phyloP scores from a whole-genome alignment of 306 rosid genomes.

The Cucumis melo region DNA sequence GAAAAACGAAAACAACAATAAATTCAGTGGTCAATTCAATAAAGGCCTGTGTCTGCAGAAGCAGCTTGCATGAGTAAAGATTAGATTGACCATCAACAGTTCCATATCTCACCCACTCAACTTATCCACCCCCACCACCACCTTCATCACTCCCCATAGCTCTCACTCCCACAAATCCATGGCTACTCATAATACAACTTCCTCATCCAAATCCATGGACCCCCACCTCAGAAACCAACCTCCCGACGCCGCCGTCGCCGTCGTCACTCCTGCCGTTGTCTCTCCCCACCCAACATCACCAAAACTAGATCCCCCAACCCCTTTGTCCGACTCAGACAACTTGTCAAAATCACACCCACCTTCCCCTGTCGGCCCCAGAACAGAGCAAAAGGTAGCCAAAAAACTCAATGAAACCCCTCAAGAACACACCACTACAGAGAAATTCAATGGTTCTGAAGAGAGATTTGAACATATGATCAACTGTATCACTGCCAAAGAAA shows the following conservation, averaged over 20 bases:
- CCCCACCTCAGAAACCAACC: slow-evolving; percentile 17
- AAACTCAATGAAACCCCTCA: slow-evolving; percentile 6
- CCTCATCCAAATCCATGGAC: slow-evolving; percentile 21
- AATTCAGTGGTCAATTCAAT: not conserved
- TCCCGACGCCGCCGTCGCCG: slow-evolving; percentile 11
- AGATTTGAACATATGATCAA: not conserved
- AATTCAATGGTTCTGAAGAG: not conserved
- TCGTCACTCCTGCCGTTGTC: not conserved
- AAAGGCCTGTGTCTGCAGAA: not conserved
- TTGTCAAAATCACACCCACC: not conserved
- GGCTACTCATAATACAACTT: slow-evolving; percentile 40
- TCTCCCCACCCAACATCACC: slow-evolving; percentile 8
- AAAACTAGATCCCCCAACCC: slow-evolving; percentile 31
- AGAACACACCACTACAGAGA: not conserved
- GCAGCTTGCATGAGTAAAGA: not conserved
- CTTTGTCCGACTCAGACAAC: slow-evolving; percentile 15
- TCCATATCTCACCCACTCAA: not conserved
- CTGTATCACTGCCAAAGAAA: slow-evolving; percentile 1
- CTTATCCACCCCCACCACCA: not conserved
- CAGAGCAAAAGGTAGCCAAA: not conserved
- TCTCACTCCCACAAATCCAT: not conserved
- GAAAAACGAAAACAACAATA: not conserved
- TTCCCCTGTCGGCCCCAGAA: not conserved
- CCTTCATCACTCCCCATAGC: not conserved
- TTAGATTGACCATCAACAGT: slow-evolving; percentile 3